These are phyloP conservation scores for Articulospora tetracladia DNA, from an alignment of 495 filamentous ascomycete species.

Conservation along the genomic window DNA sequence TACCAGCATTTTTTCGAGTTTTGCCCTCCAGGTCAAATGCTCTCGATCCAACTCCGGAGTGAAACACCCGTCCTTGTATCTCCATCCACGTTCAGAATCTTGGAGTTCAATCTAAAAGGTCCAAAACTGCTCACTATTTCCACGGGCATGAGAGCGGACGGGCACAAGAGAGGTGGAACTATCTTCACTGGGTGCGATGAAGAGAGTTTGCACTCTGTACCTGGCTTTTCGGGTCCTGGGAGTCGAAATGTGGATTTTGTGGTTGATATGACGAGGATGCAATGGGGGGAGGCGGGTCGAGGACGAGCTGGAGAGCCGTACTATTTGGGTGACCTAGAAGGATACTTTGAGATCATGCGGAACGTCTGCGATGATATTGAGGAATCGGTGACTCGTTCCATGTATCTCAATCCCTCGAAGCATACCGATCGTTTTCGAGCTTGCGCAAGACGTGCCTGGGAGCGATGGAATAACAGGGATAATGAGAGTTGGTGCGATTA, in stretches of 20 bases:
- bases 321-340: not conserved
- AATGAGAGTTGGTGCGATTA: slow-evolving; percentile 7
- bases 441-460: slow-evolving; percentile 2
- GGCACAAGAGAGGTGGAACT: too few relatives aligned
- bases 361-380: not conserved
- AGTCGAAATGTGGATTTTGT: not conserved
- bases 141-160: not conserved
- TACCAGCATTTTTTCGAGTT: slow-evolving; percentile 3
- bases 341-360: not conserved
- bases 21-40: too few relatives aligned
- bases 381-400: too few relatives aligned
- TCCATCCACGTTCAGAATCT: not conserved
- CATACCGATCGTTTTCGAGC: not conserved
- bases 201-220: not conserved
- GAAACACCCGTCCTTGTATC: not conserved
- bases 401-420: too few relatives aligned
- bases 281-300: slow-evolving; percentile 5
- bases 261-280: slow-evolving; percentile 9
- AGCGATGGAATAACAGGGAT: slow-evolving; percentile 6
- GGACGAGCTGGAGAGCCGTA: slow-evolving; percentile 1
- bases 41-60: too few relatives aligned
- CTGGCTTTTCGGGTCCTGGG: not conserved
- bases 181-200: not conserved
- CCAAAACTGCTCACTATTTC: not conserved
- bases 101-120: not conserved